Base-by-base conservation (phyloP, 306 rosid genomes). In the Trifolium pratense region DNA sequence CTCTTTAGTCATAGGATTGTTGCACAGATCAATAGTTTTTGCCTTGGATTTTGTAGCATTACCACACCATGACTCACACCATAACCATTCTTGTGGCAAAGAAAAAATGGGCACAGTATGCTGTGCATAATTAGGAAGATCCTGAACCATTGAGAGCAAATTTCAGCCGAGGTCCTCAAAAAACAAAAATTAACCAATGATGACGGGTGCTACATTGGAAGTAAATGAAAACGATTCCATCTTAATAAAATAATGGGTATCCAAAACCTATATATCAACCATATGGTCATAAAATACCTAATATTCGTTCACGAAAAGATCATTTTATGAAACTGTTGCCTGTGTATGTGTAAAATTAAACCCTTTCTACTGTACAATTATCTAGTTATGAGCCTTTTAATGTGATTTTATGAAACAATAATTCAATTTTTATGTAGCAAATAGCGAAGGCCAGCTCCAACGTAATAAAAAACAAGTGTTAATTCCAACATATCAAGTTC, bases 1-100 rank as follows among this genome's bases (percentile, higher is more conserved):
- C 81, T 95, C 99, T 86, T 95, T 91, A 56, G 99, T 95, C 97
- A 95, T 95, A 32, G 99, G 99, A 49, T 95, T 95, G 87, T 95
- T 95, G 88, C 99, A 95, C 57, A 95, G 97, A 87, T 95, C 99
- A 63, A 95, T 91, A 23, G 97, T 95, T 84, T 95, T 95, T 9
- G 99, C 99, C 87, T 79, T 91, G 16, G 90, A 75, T 80, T 95
- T 95, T 52, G 99, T 95, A 79, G 97, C 85, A 84, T 95, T 95
- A 61, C 99, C 99, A 67, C 99, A 91, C 99, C 99, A 95, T 71
- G 99, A 95, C 76, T 95, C 99, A 16, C 99, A 95, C 99, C 99
- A 95, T 31, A 95, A 87, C 99, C 99, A 95, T 82, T 95, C 99
- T 88, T 91, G 96, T 1, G 99, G 99, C 48, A 95, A 83, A 25